Evolutionary conservation across 495 filamentous ascomycete species (phyloP), one percentile per base, ranked within the genome.

Genomic region (Aspergillus homomorphus): DNA sequence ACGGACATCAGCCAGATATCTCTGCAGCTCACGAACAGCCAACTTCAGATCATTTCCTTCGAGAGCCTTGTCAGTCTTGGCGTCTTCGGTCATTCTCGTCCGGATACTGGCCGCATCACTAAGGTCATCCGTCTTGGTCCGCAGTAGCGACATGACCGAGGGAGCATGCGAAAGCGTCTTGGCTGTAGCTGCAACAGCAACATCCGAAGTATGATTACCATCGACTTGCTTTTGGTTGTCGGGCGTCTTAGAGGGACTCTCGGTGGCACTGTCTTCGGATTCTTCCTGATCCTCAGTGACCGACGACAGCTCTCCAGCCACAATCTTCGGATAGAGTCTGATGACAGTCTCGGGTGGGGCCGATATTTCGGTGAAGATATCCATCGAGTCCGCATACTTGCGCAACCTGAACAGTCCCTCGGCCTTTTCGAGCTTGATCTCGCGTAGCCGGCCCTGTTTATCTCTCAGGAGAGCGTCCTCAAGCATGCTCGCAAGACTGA

Each of bases 281-380:
- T 85, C 77, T 15, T 80, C 76, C 12, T 71, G 72, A 6, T 85
- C 82, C 20, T 75, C 72, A 55, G 77, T 80, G 14, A 76, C 55
- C 59, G 67, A 77, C 0, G 91, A 89, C 0, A 94, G 74, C 16
- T 92, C 85, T 0, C 95, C 94, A 4, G 92, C 89, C 57, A 99
- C 92, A 19, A 84, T 77, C 59, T 74, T 86, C 8, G 94, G 94
- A 63, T 90, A 99, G 9, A 98, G 72, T 51, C 82, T 84, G 59
- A 99, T 88, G 1, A 97, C 93, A 57, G 88, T 82, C 70, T 95
- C 90, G 1, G 94, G 93, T 9, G 95, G 89, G 0, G 94, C 92
- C 50, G 89, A 83, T 2, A 96, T 88, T 21, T 92, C 87, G 8
- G 89, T 89, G 72, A 98, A 98, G 15, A 98, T 75, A 59, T 96